Conservation (phyloP, 768 basidiomycete genomes). For the Lentinula boryana region DNA sequence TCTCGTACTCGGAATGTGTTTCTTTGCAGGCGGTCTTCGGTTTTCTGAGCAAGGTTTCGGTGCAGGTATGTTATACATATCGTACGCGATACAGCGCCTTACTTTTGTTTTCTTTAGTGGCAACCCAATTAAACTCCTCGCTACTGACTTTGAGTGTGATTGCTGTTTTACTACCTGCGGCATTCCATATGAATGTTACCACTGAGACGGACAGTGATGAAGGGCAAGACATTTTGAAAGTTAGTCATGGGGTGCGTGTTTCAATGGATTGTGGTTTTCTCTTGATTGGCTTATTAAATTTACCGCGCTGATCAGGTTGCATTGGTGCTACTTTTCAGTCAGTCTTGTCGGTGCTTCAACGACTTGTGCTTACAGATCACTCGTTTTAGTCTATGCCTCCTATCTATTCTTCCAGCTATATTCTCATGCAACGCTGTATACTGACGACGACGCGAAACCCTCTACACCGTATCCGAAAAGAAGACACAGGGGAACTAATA, state of each 20-base stretch:
- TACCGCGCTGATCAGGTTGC: neutral
- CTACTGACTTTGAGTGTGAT: conserved; percentile 75
- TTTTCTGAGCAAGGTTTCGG: conserved; percentile 81
- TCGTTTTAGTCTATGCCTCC: conserved; percentile 60
- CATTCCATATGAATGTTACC: conserved; percentile 57
- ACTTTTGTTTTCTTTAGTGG: conserved; percentile 21
- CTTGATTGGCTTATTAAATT: neutral
- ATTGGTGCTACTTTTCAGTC: conserved; percentile 1
- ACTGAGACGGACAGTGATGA: conserved; percentile 19
- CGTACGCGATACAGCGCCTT: conserved; percentile 14
- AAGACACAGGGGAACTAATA: neutral
- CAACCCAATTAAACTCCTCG: conserved; percentile 71
- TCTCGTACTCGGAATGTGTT: conserved; percentile 85
- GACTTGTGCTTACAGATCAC: conserved; percentile 14
- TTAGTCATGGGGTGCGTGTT: conserved; percentile 65
- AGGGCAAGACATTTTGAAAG: conserved; percentile 44
- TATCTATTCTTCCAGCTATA: conserved; percentile 78
- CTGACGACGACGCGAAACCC: conserved; percentile 34
- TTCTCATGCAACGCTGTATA: conserved; percentile 68
- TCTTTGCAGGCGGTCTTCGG: conserved; percentile 76
- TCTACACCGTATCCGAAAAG: conserved; percentile 26
- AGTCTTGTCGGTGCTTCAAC: conserved; percentile 70
- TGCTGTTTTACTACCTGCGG: conserved; percentile 73
- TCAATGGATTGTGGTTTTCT: neutral
- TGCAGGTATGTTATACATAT: conserved; percentile 46